These are phyloP conservation scores for Fragilariopsis cylindrus DNA, from an alignment of 108 stramenopile species.

Conservation along the genomic window DNA sequence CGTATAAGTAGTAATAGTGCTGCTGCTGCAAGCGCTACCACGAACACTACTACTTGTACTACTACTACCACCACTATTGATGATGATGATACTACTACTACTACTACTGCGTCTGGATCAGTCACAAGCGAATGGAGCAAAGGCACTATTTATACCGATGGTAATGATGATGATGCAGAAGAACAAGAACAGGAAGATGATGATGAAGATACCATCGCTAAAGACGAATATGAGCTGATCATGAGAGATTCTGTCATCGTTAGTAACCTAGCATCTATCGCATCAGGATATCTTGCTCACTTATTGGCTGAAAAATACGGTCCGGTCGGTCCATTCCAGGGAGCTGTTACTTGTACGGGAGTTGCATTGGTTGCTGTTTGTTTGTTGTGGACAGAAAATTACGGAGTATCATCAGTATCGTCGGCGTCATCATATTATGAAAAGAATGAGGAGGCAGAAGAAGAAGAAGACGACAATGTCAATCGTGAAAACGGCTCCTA, in stretches of 20 bases:
- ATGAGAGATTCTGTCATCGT: constrained; percentile 60
- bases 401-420: constrained; percentile 34
- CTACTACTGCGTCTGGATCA: background rate
- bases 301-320: constrained; percentile 50
- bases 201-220: constrained; percentile 22
- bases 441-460: background rate
- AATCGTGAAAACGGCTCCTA: background rate
- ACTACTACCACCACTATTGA: background rate
- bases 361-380: constrained; percentile 47
- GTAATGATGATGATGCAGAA: no score
- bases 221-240: constrained; percentile 45
- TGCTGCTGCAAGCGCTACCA: background rate
- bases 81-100: no score
- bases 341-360: constrained; percentile 61
- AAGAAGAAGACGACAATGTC: background rate
- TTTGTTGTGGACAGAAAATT: constrained; percentile 73
- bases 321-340: constrained; percentile 76
- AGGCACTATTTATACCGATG: background rate
- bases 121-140: background rate
- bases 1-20: background rate
- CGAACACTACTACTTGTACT: no score
- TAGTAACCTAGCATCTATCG: constrained; percentile 73
- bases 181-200: background rate
- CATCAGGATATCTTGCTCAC: constrained; percentile 63
- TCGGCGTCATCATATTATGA: background rate